Base-by-base conservation (phyloP, 768 basidiomycete species). In the Trametes cingulata region DNA sequence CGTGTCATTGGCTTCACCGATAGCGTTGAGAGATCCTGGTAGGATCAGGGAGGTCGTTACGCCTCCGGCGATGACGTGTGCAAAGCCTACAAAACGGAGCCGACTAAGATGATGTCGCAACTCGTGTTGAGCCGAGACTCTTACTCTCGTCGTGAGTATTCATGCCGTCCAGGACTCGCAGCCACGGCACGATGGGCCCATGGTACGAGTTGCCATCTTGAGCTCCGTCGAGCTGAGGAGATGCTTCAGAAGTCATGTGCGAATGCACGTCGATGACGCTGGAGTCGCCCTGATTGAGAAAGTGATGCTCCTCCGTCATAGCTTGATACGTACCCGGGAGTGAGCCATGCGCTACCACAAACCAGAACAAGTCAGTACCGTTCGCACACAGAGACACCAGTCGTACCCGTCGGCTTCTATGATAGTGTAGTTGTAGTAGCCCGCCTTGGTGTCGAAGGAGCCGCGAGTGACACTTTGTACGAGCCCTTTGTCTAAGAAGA, bases 21-120 rank as follows among this genome's bases (percentile, higher is more conserved):
- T 88, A 27, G 83, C 84, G 58, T 82, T 74, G 1, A 79, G 82
- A 49, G 81, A 84, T 0, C 90, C 91, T 1, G 91, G 91, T 0
- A 93, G 78, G n/a, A 92, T 76, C 52, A 90, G 82, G 2, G 85
- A 84, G 3, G 87, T 88, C 0, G 91, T 91, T 6, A 91, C 83
- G 0, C 82, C 91, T 2, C 91, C 91, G 0, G 90, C 72, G 15
- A 88, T 78, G 3, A 82, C 74, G 3, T 85, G 75, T 17, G 77
- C 72, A 66, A 85, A 88, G 2, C 83, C 76, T 66, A 15, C 13
- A 17, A 47, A 27, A 2, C 12, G 27, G 9, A 2, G 22, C 27
- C n/a, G n/a, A n/a, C n/a, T n/a, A n/a, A n/a, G n/a, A n/a, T n/a
- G n/a, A n/a, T n/a, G n/a, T n/a, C n/a, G n/a, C n/a, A n/a, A n/a